These are phyloP conservation scores for Venturia effusa DNA, from an alignment of 2,329 filamentous ascomycete species.

Conservation along the genomic window DNA sequence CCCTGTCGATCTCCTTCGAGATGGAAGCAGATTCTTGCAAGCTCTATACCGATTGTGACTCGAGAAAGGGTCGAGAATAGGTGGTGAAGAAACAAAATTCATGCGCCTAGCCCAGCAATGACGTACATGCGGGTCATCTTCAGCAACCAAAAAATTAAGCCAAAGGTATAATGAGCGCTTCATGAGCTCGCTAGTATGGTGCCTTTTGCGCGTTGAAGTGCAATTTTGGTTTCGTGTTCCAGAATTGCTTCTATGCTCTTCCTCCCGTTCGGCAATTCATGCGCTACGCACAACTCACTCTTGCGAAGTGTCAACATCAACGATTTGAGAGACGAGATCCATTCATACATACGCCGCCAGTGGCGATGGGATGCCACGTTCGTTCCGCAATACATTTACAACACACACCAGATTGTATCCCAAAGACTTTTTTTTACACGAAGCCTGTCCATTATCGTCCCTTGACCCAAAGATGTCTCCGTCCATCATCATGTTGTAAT, in stretches of 20 bases:
- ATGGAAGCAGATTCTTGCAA: no score
- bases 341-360: conserved; percentile 9
- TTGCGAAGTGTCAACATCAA: background rate
- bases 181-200: no score
- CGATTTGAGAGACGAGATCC: conserved; percentile 11
- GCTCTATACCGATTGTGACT: no score
- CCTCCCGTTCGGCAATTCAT: background rate
- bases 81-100: no score
- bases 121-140: no score
- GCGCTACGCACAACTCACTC: background rate
- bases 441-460: background rate
- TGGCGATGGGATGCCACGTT: background rate
- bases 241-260: background rate
- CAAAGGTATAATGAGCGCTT: no score
- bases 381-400: background rate
- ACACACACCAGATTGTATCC: background rate
- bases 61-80: no score
- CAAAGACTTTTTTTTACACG: background rate
- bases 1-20: no score
- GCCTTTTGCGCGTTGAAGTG: no score
- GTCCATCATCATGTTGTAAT: background rate
- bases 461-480: background rate
- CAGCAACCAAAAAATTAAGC: no score
- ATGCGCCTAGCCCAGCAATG: no score
- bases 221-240: no score